Conservation (phyloP, 106 monocot species). For the Acorus gramineus region DNA sequence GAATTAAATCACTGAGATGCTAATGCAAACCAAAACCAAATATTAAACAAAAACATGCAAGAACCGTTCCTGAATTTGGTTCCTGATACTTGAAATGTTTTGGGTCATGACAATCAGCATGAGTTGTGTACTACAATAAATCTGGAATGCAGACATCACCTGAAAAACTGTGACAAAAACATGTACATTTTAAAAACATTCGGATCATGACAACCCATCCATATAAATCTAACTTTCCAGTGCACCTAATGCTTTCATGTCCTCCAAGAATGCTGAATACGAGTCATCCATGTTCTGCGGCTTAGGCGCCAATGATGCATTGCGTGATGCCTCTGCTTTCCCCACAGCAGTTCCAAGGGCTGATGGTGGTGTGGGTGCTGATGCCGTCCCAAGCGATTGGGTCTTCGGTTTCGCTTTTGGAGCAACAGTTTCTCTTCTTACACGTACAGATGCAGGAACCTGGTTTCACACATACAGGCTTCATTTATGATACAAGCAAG, state of each 20-base stretch:
- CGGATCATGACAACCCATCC: no score
- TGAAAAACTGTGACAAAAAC: no score
- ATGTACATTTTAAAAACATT: no score
- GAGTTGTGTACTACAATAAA: no score
- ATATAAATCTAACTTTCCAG: constrained; percentile 41
- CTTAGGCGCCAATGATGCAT: constrained; percentile 33
- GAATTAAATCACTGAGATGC: no score
- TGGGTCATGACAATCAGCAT: no score
- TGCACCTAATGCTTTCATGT: constrained; percentile 94
- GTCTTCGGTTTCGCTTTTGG: constrained; percentile 69
- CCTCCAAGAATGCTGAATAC: constrained; percentile 91
- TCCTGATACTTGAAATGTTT: no score
- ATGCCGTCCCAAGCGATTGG: constrained; percentile 8
- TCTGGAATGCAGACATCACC: no score
- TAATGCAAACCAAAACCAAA: no score
- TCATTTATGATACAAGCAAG: no score
- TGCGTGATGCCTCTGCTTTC: constrained; percentile 19
- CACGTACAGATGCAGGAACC: constrained; percentile 96
- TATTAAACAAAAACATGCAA: no score
- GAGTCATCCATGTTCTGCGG: constrained; percentile 79
- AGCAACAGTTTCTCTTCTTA: constrained; percentile 65
- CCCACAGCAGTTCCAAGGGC: constrained; percentile 3
- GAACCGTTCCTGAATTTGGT: no score
- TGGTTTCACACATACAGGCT: constrained; percentile 4
- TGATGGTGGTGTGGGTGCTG: constrained; percentile 17